Conservation (phyloP, 2,329 filamentous ascomycete genomes). For the Didymella keratinophila region DNA sequence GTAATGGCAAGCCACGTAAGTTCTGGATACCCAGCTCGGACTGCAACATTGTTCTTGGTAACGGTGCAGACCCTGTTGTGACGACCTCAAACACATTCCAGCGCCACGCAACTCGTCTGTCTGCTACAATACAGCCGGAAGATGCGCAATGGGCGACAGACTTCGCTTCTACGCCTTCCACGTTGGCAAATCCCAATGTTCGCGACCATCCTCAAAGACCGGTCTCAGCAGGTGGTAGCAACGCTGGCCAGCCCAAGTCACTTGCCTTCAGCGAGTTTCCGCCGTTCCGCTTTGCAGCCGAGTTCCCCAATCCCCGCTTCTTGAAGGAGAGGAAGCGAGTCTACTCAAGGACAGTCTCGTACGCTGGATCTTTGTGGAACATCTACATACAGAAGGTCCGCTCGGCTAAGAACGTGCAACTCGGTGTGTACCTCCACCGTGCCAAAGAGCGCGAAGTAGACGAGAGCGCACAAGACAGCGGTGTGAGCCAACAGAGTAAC, state of each 20-base stretch:
- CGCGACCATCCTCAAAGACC: slow-evolving; percentile 42
- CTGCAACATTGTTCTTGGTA: slow-evolving; percentile 64
- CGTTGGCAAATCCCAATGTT: slow-evolving; percentile 46
- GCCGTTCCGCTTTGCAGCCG: slow-evolving; percentile 66
- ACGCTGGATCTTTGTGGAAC: slow-evolving; percentile 67
- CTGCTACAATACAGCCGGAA: slow-evolving; percentile 61
- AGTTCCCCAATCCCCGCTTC: slow-evolving; percentile 64
- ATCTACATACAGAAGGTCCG: slow-evolving; percentile 69
- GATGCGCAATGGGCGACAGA: slow-evolving; percentile 65
- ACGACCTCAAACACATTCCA: slow-evolving; percentile 57
- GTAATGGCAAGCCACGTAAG: slow-evolving; percentile 62
- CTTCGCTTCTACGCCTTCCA: slow-evolving; percentile 59
- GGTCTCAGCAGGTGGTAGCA: slow-evolving; percentile 47
- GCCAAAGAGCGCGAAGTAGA: slow-evolving; percentile 64
- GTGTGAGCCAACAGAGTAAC: slow-evolving; percentile 48
- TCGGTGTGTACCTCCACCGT: slow-evolving; percentile 67
- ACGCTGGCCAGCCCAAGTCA: slow-evolving; percentile 48
- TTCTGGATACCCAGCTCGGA: slow-evolving; percentile 66
- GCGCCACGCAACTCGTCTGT: slow-evolving; percentile 57
- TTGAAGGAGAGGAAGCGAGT: slow-evolving; percentile 67
- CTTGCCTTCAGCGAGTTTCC: slow-evolving; percentile 63
- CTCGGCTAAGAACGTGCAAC: slow-evolving; percentile 62
- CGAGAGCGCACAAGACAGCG: slow-evolving; percentile 52
- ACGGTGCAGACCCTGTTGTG: slow-evolving; percentile 61
- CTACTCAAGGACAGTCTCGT: slow-evolving; percentile 66